Evolutionary conservation across 805 yeast species (phyloP).

Genomic region (Ogataea trehaloabstinens): DNA sequence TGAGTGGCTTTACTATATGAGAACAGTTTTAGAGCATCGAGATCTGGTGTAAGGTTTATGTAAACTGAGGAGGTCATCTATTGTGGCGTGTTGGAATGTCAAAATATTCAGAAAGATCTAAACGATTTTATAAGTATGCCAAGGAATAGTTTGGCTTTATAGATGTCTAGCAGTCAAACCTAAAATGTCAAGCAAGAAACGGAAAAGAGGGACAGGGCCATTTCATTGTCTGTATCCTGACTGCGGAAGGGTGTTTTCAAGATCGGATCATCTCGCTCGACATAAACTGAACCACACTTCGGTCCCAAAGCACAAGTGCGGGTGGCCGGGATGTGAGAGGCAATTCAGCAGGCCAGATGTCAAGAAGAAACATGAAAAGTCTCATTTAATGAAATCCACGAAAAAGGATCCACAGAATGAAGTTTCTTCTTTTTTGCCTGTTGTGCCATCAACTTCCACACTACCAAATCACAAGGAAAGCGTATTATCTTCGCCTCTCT

Average conservation of each 20-base stretch:
- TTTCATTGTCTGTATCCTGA: constrained; percentile 37
- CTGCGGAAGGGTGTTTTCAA: constrained; percentile 52
- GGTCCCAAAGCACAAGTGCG: constrained; percentile 44
- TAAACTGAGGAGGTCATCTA: too few species aligned
- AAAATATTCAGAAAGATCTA: too few species aligned
- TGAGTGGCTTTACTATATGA: too few species aligned
- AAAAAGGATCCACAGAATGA: not conserved
- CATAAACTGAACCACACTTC: constrained; percentile 52
- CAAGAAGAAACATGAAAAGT: constrained; percentile 39
- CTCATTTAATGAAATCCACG: constrained; percentile 25
- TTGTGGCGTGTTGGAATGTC: too few species aligned
- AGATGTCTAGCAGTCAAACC: not conserved
- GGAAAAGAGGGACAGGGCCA: constrained; percentile 14
- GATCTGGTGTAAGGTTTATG: too few species aligned
- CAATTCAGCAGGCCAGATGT: constrained; percentile 55
- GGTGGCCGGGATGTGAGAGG: constrained; percentile 46
- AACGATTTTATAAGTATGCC: too few species aligned
- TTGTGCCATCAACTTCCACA: not conserved
- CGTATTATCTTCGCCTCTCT: not conserved
- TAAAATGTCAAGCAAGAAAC: constrained; percentile 5
- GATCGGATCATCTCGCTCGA: constrained; percentile 59
- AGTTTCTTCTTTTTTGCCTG: not conserved
- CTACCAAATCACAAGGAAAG: not conserved
- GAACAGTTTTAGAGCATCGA: too few species aligned
- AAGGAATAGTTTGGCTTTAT: too few species aligned